Conservation (phyloP, 1,139 yeast genomes). For the Pichia sp. region DNA sequence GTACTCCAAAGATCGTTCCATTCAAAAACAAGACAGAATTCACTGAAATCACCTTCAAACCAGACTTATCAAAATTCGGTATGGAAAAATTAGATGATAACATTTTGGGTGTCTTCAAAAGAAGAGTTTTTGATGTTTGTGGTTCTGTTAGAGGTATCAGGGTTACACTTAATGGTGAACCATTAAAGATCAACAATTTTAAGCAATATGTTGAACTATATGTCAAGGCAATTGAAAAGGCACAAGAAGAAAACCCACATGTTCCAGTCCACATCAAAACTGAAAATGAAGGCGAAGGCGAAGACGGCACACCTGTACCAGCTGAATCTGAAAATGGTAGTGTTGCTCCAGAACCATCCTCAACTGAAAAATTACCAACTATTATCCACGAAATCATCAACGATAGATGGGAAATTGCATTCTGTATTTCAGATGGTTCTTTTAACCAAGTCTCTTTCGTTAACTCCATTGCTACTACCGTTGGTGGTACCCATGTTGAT, state of each 20-base stretch:
- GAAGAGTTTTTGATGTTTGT: conserved; percentile 95
- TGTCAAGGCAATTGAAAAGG: conserved; percentile 63
- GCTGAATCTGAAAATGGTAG: conserved; percentile 2
- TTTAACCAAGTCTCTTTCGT: conserved; percentile 97
- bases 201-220: conserved; percentile 89
- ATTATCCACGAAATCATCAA: conserved; percentile 76
- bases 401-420: conserved; percentile 94
- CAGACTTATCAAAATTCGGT: conserved; percentile 81
- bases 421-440: conserved; percentile 86
- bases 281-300: conserved; percentile 25
- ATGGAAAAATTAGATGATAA: conserved; percentile 85
- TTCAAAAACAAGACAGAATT: conserved; percentile 65
- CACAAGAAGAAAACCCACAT: conserved; percentile 33
- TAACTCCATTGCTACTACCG: conserved; percentile 94
- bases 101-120: conserved; percentile 75
- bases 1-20: conserved; percentile 70
- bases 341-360: conserved; percentile 13
- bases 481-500: conserved; percentile 96
- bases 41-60: conserved; percentile 86
- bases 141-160: conserved; percentile 90
- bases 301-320: conserved; percentile 6
- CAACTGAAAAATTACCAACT: conserved; percentile 48
- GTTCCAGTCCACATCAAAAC: conserved; percentile 24
- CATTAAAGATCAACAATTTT: conserved; percentile 69
- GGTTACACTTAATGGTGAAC: conserved; percentile 76